Evolutionary conservation across 2,329 filamentous ascomycete genomes (phyloP), one percentile per base, ranked within the genome.

Genomic region (Cladosporium sp.): DNA sequence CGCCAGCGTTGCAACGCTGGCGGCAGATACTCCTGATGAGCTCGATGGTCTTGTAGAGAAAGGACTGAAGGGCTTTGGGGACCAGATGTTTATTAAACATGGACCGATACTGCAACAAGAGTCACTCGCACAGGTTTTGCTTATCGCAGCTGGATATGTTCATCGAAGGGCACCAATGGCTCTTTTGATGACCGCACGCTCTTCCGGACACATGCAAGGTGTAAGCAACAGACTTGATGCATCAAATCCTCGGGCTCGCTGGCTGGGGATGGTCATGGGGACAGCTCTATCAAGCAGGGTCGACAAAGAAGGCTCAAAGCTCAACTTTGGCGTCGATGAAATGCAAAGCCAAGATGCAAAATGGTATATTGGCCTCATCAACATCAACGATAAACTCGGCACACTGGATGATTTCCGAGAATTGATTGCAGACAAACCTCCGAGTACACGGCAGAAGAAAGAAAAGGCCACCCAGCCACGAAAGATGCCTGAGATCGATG

Each of bases 251-350:
- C 80, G 84, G 57, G 84, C 88, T 13, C 82, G 90, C 15, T 88
- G 95, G 58, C 76, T 99, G 1, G 93, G 93, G 0, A 95, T 99
- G 83, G 76, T 88, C 2, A 83, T 96, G 27, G 93, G 89, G 4
- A 89, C 89, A 58, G 82, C 85, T 1, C 73, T 86, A 2, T 85
- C 82, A 0, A 72, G 72, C 40, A 69, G 96, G 43, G 73, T 83
- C 12, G 86, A 88, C 58, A 73, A 79, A 50, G 79, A 78, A 20
- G 85, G 85, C 7, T 85, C 85, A 51, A 82, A 77, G 50, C 83
- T 99, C 64, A 83, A 87, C 54, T 97, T 99, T 62, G 84, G 91
- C 32, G 80, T 91, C 61, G 86, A 93, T 17, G 90, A 95, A 53
- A 84, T 84, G 64, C 78, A 84, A 39, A 82, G 80, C 1, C 76